Conservation (phyloP, 1,284 basidiomycete species). For the Naganishia sp. region DNA sequence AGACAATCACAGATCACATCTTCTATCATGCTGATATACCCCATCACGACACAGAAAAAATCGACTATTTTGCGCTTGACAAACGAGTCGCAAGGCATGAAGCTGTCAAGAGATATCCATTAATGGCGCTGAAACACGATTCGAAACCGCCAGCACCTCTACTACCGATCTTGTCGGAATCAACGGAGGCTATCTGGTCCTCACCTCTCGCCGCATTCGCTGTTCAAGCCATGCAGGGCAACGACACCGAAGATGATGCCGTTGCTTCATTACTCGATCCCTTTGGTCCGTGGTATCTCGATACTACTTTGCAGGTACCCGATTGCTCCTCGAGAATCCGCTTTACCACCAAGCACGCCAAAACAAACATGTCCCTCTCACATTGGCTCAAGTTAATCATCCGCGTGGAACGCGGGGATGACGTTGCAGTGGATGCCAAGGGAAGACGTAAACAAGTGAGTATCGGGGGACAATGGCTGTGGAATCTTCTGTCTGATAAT, state of each 20-base stretch:
- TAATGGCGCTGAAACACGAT: conserved; percentile 68
- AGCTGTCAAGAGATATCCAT: conserved; percentile 64
- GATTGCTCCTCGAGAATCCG: conserved; percentile 61
- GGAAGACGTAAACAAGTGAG: conserved; percentile 65
- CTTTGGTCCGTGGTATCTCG: conserved; percentile 61
- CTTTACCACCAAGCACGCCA: conserved; percentile 79
- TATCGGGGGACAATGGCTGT: background rate
- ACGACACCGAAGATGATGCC: conserved; percentile 54
- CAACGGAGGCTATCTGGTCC: conserved; percentile 49
- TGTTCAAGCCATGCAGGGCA: conserved; percentile 41
- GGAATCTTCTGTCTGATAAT: background rate
- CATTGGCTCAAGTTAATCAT: conserved; percentile 83
- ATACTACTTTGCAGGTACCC: conserved; percentile 53
- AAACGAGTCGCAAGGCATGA: conserved; percentile 75
- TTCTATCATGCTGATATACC: background rate
- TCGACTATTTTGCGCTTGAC: conserved; percentile 74
- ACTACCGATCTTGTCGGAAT: conserved; percentile 59
- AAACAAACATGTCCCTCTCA: conserved; percentile 74
- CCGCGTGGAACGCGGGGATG: conserved; percentile 79
- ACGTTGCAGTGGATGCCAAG: conserved; percentile 64
- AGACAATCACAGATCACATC: conserved; percentile 37
- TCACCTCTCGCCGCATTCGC: conserved; percentile 56
- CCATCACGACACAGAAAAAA: conserved; percentile 61
- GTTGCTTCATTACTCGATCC: conserved; percentile 57
- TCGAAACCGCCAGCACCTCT: conserved; percentile 56